Evolutionary conservation across 306 rosid species (phyloP).

Genomic region (Medicago ruthenica): DNA sequence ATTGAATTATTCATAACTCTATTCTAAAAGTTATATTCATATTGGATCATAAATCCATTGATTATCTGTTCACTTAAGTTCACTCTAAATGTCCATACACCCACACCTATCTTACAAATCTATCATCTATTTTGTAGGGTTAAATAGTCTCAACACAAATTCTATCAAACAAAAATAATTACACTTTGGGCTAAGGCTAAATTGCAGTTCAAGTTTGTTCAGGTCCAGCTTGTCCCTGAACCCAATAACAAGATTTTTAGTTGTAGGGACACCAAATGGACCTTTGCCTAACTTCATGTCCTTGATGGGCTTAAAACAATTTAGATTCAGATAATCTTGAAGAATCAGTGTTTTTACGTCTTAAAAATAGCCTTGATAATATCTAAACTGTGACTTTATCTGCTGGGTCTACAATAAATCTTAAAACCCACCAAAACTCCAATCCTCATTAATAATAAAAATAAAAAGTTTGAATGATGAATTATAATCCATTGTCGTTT

Average conservation of each 20-base stretch:
- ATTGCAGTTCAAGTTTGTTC: conserved; percentile 39
- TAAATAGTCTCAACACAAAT: background rate
- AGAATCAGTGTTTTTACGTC: conserved; percentile 32
- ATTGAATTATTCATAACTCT: no score
- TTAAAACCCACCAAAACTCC: conserved; percentile 38
- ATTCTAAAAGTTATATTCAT: no score
- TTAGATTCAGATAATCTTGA: conserved; percentile 29
- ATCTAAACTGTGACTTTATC: conserved; percentile 40
- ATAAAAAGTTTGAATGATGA: conserved; percentile 38
- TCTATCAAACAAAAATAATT: background rate
- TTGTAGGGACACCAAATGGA: conserved; percentile 53
- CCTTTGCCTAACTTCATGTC: conserved; percentile 18
- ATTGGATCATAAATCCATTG: no score
- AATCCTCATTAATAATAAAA: conserved; percentile 19
- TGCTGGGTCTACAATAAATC: conserved; percentile 31
- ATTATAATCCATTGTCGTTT: conserved; percentile 42
- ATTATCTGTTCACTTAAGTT: no score
- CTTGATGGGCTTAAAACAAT: conserved; percentile 45
- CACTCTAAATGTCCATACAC: no score
- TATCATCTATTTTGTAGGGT: background rate
- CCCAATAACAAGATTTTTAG: conserved; percentile 21
- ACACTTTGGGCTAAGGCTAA: conserved; percentile 37
- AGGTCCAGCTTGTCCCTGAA: conserved; percentile 53
- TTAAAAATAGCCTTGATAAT: conserved; percentile 44
- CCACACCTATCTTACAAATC: no score